Base-by-base conservation (phyloP, 179 eudicot genomes). In the Spergularia azorica region DNA sequence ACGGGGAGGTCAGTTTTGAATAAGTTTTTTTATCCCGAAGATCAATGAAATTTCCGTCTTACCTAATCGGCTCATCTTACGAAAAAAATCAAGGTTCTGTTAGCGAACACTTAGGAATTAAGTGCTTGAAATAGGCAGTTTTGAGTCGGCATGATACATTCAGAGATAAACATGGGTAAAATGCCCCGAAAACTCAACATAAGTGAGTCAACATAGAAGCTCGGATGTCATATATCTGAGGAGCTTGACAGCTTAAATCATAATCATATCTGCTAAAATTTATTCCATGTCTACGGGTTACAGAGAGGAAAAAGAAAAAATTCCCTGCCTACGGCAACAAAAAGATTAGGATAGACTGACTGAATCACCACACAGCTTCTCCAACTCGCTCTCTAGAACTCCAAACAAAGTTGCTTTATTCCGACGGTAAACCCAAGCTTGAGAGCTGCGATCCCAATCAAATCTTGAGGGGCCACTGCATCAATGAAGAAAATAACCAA, bases 301-400 rank as follows among this genome's bases (percentile, higher is more conserved):
- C 48, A 63, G 46, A 2, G 55, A 46, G 38, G 18, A 41, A 65
- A 3, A 6, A 18, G 12, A 16, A 1, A 60, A 60, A 9, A 16
- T 20, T 17, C 5, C 32, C 73, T 1, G 5, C 39, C 52, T 20
- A 15, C 36, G 3, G 11, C 2, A 20, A 55, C 14, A 16, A 71
- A 71, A 32, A 69, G 68, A 60, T 87, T 73, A 91, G 52, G 91
- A 89, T 59, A 94, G 96, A 79, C 17, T 82, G 55, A 88, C 82
- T 36, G 94, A 83, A 63, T 86, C 71, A 38, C 90, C 91, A 69
- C 94, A 91, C 6, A 91, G 89, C 84, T 88, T 80, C 83, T 86
- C 86, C 82, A 91, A 78, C 80, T 91, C 97, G 4, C 38, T 81
- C 82, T 91, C 89, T 67, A 91, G 61, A 71, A 86, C 67, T 79